phyloP scores from a whole-genome alignment of 257 asterid genomes.

The Solanum sejunctum region DNA sequence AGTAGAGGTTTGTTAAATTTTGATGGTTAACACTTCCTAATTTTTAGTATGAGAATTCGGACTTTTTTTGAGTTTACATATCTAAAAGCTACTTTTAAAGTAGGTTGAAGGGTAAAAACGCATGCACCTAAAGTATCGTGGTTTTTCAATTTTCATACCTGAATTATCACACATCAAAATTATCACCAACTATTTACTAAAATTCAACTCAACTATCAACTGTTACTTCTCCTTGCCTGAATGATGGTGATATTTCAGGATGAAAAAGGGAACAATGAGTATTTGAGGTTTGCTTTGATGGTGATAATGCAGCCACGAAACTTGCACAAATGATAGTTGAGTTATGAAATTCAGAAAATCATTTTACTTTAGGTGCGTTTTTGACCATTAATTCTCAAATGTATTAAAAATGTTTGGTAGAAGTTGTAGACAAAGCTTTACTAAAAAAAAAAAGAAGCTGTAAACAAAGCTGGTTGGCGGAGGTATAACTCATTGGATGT shows the following conservation, averaged over 20 bases:
- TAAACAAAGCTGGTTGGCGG: background rate
- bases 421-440: background rate
- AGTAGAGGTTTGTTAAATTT: conserved; percentile 29
- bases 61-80: background rate
- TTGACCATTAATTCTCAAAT: background rate
- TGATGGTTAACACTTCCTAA: background rate
- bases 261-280: background rate
- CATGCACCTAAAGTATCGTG: background rate
- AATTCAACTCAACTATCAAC: background rate
- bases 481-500: background rate
- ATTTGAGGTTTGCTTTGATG: background rate
- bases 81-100: background rate
- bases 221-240: background rate
- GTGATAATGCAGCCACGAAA: background rate
- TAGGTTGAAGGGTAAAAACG: background rate
- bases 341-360: background rate
- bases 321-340: background rate
- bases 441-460: too few relatives aligned
- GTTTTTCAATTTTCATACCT: background rate
- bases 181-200: background rate
- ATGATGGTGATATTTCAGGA: background rate
- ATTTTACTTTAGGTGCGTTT: background rate
- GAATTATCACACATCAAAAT: background rate
- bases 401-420: background rate
- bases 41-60: background rate